Conservation (phyloP, 1,284 basidiomycete species). For the Afroboletus lepidellus region DNA sequence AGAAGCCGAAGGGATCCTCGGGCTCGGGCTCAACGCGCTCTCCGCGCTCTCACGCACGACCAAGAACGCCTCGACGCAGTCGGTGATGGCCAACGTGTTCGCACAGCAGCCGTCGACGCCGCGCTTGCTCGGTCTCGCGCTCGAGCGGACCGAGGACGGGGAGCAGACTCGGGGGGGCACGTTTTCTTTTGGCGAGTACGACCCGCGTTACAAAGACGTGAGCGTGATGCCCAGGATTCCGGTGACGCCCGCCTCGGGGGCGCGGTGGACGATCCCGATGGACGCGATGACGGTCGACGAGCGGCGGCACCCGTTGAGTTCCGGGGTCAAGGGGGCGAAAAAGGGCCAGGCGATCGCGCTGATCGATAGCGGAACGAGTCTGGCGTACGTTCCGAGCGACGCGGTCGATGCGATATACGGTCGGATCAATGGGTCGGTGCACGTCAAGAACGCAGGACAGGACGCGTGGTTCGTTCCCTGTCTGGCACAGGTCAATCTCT, state of each 20-base stretch:
- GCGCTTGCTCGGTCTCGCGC: constrained; percentile 42
- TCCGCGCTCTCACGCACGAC: constrained; percentile 20
- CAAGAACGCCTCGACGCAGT: constrained; percentile 15
- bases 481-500: constrained; percentile 39
- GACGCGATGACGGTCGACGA: constrained; percentile 38
- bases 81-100: constrained; percentile 41
- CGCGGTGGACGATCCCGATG: constrained; percentile 44
- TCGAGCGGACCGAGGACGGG: constrained; percentile 41
- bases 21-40: constrained; percentile 27
- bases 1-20: constrained; percentile 25
- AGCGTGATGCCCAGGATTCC: constrained; percentile 32
- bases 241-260: constrained; percentile 34
- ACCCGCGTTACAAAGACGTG: constrained; percentile 34
- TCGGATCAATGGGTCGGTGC: constrained; percentile 36
- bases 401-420: constrained; percentile 41
- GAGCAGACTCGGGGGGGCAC: constrained; percentile 39
- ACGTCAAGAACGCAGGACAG: constrained; percentile 24
- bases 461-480: constrained; percentile 45
- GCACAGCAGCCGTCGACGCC: constrained; percentile 34
- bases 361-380: constrained; percentile 46
- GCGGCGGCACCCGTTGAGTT: constrained; percentile 23
- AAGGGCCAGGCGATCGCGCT: constrained; percentile 36
- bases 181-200: constrained; percentile 45
- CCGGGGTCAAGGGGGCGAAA: constrained; percentile 30
- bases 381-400: constrained; percentile 33